phyloP scores from a whole-genome alignment of 1,139 yeast genomes.

The Kodamaea anthophila region DNA sequence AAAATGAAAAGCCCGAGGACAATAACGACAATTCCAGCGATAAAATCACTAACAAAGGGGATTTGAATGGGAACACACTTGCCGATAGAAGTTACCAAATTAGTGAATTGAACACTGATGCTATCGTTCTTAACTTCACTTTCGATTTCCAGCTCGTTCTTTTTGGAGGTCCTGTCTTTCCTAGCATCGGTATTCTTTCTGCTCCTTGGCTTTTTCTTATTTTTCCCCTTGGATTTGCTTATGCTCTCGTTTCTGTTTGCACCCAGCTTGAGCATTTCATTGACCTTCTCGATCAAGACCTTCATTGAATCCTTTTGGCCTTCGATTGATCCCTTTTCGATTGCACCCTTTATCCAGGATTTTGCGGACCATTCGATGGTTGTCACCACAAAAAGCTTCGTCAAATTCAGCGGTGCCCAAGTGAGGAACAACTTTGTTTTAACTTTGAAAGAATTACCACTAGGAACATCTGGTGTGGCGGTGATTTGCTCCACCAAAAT shows the following conservation, averaged over 20 bases:
- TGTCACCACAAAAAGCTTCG: conserved; percentile 59
- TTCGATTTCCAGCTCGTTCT: neutral
- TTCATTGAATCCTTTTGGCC: conserved; percentile 78
- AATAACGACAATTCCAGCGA: conserved; percentile 20
- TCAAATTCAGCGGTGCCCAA: conserved; percentile 73
- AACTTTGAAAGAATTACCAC: conserved; percentile 77
- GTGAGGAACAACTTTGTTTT: conserved; percentile 59
- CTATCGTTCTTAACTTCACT: conserved; percentile 6
- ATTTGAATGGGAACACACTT: conserved; percentile 17
- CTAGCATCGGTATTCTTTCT: conserved; percentile 14
- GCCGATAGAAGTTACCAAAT: conserved; percentile 26
- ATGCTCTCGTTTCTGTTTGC: conserved; percentile 5
- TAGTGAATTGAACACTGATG: conserved; percentile 17
- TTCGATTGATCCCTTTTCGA: conserved; percentile 86
- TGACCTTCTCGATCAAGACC: conserved; percentile 52
- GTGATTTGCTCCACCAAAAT: conserved; percentile 63
- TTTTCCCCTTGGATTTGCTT: conserved; percentile 15
- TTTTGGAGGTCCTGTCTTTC: conserved; percentile 9
- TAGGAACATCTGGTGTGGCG: conserved; percentile 91
- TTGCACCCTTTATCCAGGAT: conserved; percentile 85
- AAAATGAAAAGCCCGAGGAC: conserved; percentile 11
- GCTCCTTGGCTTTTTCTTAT: conserved; percentile 22
- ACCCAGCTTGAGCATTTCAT: conserved; percentile 31
- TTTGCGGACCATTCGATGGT: conserved; percentile 87
- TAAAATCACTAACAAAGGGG: conserved; percentile 22